Conservation (phyloP, 2,329 filamentous ascomycete species). For the Beauveria medogensis region DNA sequence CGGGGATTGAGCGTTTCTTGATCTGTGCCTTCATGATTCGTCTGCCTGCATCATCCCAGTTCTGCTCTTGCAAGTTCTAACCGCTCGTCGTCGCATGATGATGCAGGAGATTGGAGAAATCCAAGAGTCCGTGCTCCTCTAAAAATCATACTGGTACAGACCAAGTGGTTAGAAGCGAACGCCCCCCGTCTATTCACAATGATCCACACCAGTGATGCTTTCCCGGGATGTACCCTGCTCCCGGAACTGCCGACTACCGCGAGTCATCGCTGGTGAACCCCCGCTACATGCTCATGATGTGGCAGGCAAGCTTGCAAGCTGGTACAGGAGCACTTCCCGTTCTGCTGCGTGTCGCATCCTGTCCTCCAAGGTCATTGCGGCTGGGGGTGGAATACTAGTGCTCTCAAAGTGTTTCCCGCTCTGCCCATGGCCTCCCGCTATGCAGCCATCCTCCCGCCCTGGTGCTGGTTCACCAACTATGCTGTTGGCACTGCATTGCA, state of each 20-base stretch:
- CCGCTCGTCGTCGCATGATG: constrained; percentile 2
- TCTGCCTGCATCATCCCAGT: constrained; percentile 6
- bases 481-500: constrained; percentile 5
- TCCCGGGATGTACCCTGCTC: constrained; percentile 10
- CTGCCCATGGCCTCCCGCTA: neutral
- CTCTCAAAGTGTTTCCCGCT: constrained; percentile 8
- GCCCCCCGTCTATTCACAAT: neutral
- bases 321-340: neutral
- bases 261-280: constrained; percentile 10
- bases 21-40: constrained; percentile 8
- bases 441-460: neutral
- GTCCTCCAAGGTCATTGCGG: constrained; percentile 2
- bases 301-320: constrained; percentile 2
- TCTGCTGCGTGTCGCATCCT: neutral
- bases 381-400: neutral
- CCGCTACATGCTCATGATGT: constrained; percentile 7
- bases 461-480: neutral
- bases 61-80: neutral
- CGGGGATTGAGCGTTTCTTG: neutral
- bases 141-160: neutral
- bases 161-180: neutral
- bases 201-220: constrained; percentile 11
- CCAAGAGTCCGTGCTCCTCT: constrained; percentile 10
- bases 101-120: constrained; percentile 2
- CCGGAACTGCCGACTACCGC: constrained; percentile 13